Base-by-base conservation (phyloP, 1,284 basidiomycete species). In the Puccinia horiana region DNA sequence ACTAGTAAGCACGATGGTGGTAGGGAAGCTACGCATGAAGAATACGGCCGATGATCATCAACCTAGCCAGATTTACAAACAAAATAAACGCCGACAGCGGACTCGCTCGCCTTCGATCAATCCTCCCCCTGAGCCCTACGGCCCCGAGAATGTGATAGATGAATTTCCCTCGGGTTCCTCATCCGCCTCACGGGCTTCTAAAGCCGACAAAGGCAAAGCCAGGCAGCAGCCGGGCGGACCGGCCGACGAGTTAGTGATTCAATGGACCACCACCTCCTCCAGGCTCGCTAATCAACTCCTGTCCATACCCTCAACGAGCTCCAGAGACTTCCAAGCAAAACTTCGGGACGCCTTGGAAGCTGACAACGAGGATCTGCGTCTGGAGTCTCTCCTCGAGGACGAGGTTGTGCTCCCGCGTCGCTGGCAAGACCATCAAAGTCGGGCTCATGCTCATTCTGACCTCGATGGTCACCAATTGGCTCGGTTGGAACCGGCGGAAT, bases 21-120 rank as follows among this genome's bases (percentile, higher is more conserved):
- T 79, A 12, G 76, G 76, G 20, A 79, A 69, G n/a, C 44, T 79
- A 56, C 58, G 76, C 26, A 79, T 79, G 76, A 79, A 79, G 63
- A 80, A 80, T 12, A 61, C 40, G 5, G 56, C 44, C 20, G 37
- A 52, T 76, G 14, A n/a, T 63, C 40, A 58, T 6, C 23, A 54
- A 20, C 12, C 44, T 47, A 12, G 11, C 67, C 29, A 56, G 35
- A 52, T 52, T 14, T n/a, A 37, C 54, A 73, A 73, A 44, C 47
- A 12, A 44, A 18, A 20, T 14, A 67, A 54, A 37, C 76, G 76
- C n/a, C 65, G 78, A 42, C 49, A 56, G 16, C 44, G 47, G n/a
- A 80, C 78, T 80, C 67, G 78, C 65, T 80, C 78, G 16, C 78
- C 78, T 54, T 80, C 78, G 23, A 49, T 80, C 40, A 67, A 80